A percentile compares a stretch with the other conserved stretches of the same genome.
Conservation (phyloP, 2,329 filamentous ascomycete genomes). For the Graphiopsis chlorocephala region DNA sequence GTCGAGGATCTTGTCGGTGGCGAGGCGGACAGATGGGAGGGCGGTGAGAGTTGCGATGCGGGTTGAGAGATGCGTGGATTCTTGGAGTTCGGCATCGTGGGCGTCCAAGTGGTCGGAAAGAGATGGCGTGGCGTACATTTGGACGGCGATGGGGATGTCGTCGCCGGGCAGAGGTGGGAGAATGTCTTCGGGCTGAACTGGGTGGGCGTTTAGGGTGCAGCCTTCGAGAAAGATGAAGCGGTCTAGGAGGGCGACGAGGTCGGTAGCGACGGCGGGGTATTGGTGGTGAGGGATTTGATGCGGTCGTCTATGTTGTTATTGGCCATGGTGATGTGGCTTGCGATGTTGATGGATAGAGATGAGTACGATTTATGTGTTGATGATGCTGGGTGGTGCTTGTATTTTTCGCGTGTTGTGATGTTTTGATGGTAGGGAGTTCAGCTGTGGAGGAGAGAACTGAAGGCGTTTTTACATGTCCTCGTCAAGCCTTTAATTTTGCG, state of each 20-base stretch:
- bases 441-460: not conserved
- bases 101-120: not conserved
- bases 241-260: constrained; percentile 1
- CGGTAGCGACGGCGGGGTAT: not conserved
- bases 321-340: not conserved
- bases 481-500: not conserved
- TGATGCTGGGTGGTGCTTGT: not conserved
- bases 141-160: not conserved
- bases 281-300: not conserved
- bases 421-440: not conserved
- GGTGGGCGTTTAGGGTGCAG: not conserved
- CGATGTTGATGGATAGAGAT: not conserved
- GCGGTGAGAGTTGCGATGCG: not conserved
- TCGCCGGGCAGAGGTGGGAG: not conserved
- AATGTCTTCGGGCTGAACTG: not conserved
- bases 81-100: not conserved
- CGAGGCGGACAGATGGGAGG: not conserved
- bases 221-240: not conserved
- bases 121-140: not conserved
- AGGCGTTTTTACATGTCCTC: no score
- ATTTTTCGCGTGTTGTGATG: not conserved
- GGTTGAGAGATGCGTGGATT: not conserved
- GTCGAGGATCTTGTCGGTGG: not conserved
- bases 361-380: not conserved
- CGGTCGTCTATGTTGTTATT: not conserved